Evolutionary conservation across 2,329 filamentous ascomycete genomes (phyloP).

Genomic region (Microcyclospora tardicrescens): DNA sequence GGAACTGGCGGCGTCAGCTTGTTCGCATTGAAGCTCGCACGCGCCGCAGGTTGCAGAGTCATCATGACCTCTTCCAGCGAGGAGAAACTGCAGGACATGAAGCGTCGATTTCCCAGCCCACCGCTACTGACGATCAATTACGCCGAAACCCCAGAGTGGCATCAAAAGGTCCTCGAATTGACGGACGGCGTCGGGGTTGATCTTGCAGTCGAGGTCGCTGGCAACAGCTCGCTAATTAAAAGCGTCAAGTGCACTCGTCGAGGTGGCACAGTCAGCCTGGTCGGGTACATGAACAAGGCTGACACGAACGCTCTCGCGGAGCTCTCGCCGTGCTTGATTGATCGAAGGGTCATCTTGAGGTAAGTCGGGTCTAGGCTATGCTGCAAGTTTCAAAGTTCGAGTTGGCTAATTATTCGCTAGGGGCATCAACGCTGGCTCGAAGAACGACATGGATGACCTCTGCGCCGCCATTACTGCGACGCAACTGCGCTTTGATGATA

Average conservation of each 20-base stretch:
- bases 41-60: conserved; percentile 20
- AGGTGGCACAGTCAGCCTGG: conserved; percentile 6
- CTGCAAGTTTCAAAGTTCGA: conserved; percentile 3
- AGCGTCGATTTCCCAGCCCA: conserved; percentile 38
- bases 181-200: conserved; percentile 28
- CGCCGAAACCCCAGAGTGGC: conserved; percentile 43
- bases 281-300: conserved; percentile 25
- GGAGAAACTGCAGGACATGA: conserved; percentile 39
- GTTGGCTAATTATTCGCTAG: conserved; percentile 5
- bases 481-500: conserved; percentile 3
- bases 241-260: conserved; percentile 22
- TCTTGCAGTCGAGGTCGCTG: conserved; percentile 35
- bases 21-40: conserved; percentile 18
- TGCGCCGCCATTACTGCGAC: conserved; percentile 3
- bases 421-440: conserved; percentile 6
- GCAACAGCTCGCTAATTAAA: conserved; percentile 29
- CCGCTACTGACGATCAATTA: conserved; percentile 44
- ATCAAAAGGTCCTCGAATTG: conserved; percentile 36
- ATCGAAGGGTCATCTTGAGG: conserved; percentile 4
- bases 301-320: conserved; percentile 1
- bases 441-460: conserved; percentile 5
- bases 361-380: not conserved
- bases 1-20: conserved; percentile 15
- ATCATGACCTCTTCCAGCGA: conserved; percentile 43
- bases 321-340: conserved; percentile 4